These are phyloP conservation scores for Metschnikowia sp. DNA, from an alignment of 805 yeast species.

Conservation along the genomic window DNA sequence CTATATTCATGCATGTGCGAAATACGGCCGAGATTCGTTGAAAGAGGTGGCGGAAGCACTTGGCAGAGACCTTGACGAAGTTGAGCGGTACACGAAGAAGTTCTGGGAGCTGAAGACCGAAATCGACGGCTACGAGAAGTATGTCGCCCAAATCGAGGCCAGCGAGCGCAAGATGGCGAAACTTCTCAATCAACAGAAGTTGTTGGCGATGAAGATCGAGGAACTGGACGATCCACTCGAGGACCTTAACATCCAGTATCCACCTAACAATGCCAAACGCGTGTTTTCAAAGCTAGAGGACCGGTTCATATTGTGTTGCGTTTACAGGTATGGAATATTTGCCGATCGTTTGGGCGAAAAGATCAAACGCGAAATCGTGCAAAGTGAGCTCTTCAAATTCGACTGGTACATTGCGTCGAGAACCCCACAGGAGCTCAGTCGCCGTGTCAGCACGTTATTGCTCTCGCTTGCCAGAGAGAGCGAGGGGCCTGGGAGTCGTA, in stretches of 20 bases:
- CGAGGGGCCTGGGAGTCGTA: conserved; percentile 59
- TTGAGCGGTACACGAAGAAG: conserved; percentile 51
- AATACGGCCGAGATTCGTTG: conserved; percentile 55
- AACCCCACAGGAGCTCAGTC: conserved; percentile 65
- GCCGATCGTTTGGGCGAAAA: conserved; percentile 58
- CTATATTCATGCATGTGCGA: conserved; percentile 67
- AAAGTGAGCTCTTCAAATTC: conserved; percentile 59
- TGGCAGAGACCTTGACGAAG: conserved; percentile 58
- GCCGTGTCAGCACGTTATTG: conserved; percentile 65
- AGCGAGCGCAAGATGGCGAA: conserved; percentile 67
- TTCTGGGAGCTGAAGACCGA: conserved; percentile 63
- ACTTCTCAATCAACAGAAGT: conserved; percentile 50
- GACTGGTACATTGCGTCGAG: conserved; percentile 74
- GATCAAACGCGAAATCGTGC: conserved; percentile 60
- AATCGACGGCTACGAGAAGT: conserved; percentile 70
- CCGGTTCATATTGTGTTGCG: conserved; percentile 57
- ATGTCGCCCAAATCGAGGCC: conserved; percentile 64
- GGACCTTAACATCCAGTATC: conserved; percentile 63
- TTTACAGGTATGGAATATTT: conserved; percentile 62
- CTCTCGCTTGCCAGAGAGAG: conserved; percentile 64
- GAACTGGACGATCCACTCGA: conserved; percentile 58
- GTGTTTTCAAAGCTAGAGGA: conserved; percentile 70
- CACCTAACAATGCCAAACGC: conserved; percentile 80
- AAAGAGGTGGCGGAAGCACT: conserved; percentile 51
- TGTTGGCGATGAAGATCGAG: conserved; percentile 52